Base-by-base conservation (phyloP, 2,329 filamentous ascomycete species). In the Penicillium hordei region DNA sequence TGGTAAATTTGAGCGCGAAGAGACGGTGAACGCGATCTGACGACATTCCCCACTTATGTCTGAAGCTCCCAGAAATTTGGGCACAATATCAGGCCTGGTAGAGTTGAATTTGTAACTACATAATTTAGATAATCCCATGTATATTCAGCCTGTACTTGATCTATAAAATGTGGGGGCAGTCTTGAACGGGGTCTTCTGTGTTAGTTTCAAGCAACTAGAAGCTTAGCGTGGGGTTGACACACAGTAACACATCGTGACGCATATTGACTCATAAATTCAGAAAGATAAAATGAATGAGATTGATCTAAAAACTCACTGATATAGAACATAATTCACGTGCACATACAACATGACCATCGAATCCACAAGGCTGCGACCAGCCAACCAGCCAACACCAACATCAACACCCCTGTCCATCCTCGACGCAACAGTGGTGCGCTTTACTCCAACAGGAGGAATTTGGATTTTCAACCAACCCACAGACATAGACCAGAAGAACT, bases 381-480 rank as follows among this genome's bases (percentile, higher is more conserved):
- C 43, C 21, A 29, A 53, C 19, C 40, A 31, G 8, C n/a, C 19
- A 12, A 6, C 27, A 19, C 49, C 53, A 2, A 45, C 52, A 25
- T 42, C 53, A 31, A 55, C 46, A 17, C 54, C 57, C 6, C 23
- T 61, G 4, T 61, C 58, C 9, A 60, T 61, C 23, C 53, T 60
- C 17, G 58, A 61, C 27, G 49, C 60, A 12, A 60, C 60, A 2
- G 60, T 61, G 9, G 57, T 34, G 7, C 58, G 60, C 5, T 61
- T 57, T 29, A 3, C 53, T 2, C 49, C 60, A 33, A 52, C 60
- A 23, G 60, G 60, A 3, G 60, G 31, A 23, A 60, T 58, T 15
- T 55, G 27, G 53, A 23, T 59, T 4, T 59, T 52, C 15, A 27
- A 52, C 31, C 21, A 44, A n/a, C 34, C 29, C 12, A 5, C 19